A percentile compares a stretch with the other conserved stretches of the same genome.
These are phyloP conservation scores for Penicillium sp. DNA, from an alignment of 2,329 filamentous ascomycete species.

Conservation along the genomic window DNA sequence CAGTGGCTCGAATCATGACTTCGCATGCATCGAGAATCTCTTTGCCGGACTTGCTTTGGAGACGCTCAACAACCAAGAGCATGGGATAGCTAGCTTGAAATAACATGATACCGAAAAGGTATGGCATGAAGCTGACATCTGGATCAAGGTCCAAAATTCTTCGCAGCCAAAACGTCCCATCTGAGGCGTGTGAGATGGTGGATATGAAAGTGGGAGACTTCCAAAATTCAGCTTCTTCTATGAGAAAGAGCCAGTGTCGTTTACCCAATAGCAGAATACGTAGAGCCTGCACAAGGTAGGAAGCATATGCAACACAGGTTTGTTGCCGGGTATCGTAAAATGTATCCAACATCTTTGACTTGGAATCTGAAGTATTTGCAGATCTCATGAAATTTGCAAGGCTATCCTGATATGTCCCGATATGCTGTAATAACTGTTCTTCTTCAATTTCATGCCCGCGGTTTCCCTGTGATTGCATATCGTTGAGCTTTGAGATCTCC, in stretches of 20 bases:
- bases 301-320: conserved; percentile 85
- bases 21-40: conserved; percentile 87
- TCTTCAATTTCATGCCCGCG: conserved; percentile 80
- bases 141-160: conserved; percentile 89
- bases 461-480: conserved; percentile 69
- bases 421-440: conserved; percentile 74
- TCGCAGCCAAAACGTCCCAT: conserved; percentile 82
- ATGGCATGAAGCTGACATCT: conserved; percentile 92
- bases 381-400: conserved; percentile 49
- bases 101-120: conserved; percentile 93
- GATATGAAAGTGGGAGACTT: conserved; percentile 86
- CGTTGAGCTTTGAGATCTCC: conserved; percentile 86
- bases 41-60: conserved; percentile 81
- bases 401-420: conserved; percentile 79
- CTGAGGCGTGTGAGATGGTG: conserved; percentile 83
- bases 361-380: conserved; percentile 44
- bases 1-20: conserved; percentile 87
- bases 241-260: conserved; percentile 88
- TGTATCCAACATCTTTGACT: conserved; percentile 63
- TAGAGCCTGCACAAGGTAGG: conserved; percentile 88
- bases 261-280: conserved; percentile 91
- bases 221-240: conserved; percentile 93
- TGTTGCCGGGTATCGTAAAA: conserved; percentile 44
- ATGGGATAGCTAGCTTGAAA: conserved; percentile 87
- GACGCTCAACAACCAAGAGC: conserved; percentile 83